Evolutionary conservation across 176 grass and related monocot species (phyloP), one percentile per base, ranked within the genome.

Genomic region (Urochloa ruziziensis): DNA sequence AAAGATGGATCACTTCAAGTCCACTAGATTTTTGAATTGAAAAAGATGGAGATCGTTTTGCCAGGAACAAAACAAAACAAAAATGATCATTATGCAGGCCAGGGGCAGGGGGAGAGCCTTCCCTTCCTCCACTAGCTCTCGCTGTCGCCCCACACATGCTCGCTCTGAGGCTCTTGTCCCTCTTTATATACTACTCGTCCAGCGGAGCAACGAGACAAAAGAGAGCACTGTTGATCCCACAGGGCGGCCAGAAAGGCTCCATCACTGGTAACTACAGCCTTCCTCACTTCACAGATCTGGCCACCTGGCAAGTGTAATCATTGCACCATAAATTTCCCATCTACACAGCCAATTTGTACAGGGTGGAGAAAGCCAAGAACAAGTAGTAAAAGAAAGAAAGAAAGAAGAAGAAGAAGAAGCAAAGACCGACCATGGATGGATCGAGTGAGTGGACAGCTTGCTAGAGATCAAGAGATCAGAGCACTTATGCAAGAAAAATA

Each of bases 261-360:
- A 75, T 80, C 76, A 75, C 51, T 28, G 43, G 78, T 47, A 48
- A 46, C 42, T n/a, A 30, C 46, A 80, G 59, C 57, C 83, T 86
- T 58, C 49, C 59, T 66, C 67, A 73, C 67, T 46, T 78, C 73
- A 74, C 84, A 79, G 79, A 90, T 90, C 88, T 90, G 84, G 84
- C 49, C 84, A 67, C 63, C 66, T 86, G 79, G 73, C 83, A 79
- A 64, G 47, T 52, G 85, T 70, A 82, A 94, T 94, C 85, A 85
- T 89, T 71, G 83, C 80, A 59, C 86, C 80, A 87, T 94, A 62
- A 92, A 92, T 85, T 75, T 56, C 70, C 83, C 87, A 82, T 77
- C 89, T 85, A 86, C 79, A 70, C 70, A 85, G 47, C 49, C 89
- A 75, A 65, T 94, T 89, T 94, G 83, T 89, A 94, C 86, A 87